Conservation (phyloP, 2,329 filamentous ascomycete genomes). For the Paraphoma sp. region DNA sequence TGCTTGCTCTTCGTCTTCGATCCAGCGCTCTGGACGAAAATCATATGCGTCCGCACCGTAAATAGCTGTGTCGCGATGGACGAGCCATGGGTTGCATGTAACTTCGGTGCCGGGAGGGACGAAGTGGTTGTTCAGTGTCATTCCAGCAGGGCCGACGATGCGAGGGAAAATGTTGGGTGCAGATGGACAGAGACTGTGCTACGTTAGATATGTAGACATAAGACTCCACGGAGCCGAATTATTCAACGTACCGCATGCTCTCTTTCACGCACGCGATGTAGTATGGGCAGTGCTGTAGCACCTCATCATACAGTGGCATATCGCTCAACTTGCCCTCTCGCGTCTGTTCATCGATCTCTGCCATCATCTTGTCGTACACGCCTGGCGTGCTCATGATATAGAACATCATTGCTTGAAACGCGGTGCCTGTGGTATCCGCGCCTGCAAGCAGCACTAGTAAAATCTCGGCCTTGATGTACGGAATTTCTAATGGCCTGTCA, state of each 20-base stretch:
- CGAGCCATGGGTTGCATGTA: conserved; percentile 38
- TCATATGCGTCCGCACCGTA: conserved; percentile 35
- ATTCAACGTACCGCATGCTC: conserved; percentile 47
- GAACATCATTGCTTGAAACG: conserved; percentile 57
- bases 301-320: conserved; percentile 36
- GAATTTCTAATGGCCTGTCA: conserved; percentile 55
- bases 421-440: conserved; percentile 60
- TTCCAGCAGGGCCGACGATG: conserved; percentile 43
- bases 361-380: conserved; percentile 57
- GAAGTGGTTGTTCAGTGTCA: conserved; percentile 46
- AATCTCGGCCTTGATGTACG: conserved; percentile 62
- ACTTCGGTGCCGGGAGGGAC: conserved; percentile 36
- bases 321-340: conserved; percentile 33
- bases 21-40: conserved; percentile 40
- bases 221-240: neutral
- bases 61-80: conserved; percentile 36
- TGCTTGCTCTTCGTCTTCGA: conserved; percentile 45
- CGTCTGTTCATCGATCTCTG: conserved; percentile 53
- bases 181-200: conserved; percentile 53
- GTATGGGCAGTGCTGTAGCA: conserved; percentile 49
- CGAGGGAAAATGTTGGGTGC: conserved; percentile 61
- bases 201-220: neutral
- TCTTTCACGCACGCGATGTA: conserved; percentile 60
- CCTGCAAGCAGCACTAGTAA: conserved; percentile 60
- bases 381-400: conserved; percentile 49